Percentiles rank a stretch among this genome's conserved stretches.
phyloP scores from a whole-genome alignment of 2,329 filamentous ascomycete genomes.

The Didymosphaeria variabile region DNA sequence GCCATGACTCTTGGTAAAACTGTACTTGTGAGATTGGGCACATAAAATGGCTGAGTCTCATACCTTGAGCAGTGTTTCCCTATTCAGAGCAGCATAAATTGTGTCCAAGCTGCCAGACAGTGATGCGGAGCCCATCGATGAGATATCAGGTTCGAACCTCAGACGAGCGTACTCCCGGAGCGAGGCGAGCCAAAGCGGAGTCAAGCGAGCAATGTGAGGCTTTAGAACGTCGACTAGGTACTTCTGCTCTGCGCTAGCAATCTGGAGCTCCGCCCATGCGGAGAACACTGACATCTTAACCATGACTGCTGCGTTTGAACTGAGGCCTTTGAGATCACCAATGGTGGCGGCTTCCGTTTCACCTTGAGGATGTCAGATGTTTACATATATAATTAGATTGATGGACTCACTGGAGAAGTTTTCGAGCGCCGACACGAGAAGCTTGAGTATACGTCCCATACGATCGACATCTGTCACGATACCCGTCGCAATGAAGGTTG shows the following conservation, averaged over 20 bases:
- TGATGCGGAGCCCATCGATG: constrained; percentile 82
- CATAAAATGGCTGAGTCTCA: constrained; percentile 4
- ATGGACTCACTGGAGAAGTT: constrained; percentile 76
- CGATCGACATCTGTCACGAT: constrained; percentile 97
- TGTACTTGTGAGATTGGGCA: constrained; percentile 37
- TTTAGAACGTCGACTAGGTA: constrained; percentile 89
- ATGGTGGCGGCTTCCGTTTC: constrained; percentile 85
- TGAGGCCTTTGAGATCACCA: constrained; percentile 90
- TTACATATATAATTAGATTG: not conserved
- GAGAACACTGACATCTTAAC: constrained; percentile 97
- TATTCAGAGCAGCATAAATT: constrained; percentile 92
- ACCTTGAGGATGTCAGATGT: constrained; percentile 42
- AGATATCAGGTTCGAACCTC: constrained; percentile 96
- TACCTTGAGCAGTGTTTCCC: constrained; percentile 85
- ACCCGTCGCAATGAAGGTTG: constrained; percentile 95
- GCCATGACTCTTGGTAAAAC: constrained; percentile 97
- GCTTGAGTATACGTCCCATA: constrained; percentile 98
- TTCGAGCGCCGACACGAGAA: constrained; percentile 87
- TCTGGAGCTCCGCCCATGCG: constrained; percentile 96
- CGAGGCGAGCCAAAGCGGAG: constrained; percentile 92
- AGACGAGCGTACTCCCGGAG: constrained; percentile 92
- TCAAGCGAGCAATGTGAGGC: constrained; percentile 87
- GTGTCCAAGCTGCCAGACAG: constrained; percentile 88
- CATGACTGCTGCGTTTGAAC: constrained; percentile 97
- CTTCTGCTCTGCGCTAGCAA: constrained; percentile 89